Conservation (phyloP, 2,329 filamentous ascomycete species). For the Exophiala viscosa region DNA sequence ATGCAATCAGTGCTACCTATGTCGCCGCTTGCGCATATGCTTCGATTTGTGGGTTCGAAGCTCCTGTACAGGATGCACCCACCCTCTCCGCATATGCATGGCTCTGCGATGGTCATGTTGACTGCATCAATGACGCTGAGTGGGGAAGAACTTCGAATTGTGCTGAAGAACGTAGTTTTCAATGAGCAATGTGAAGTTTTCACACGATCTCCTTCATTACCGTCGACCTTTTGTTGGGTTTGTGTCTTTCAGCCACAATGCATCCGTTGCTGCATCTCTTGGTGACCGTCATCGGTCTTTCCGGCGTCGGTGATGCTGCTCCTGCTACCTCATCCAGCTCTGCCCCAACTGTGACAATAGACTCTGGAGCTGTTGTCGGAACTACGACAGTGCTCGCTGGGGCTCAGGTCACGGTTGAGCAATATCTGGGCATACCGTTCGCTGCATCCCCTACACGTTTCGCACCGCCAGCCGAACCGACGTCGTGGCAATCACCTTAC, state of each 20-base stretch:
- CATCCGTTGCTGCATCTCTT: background rate
- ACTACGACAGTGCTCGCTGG: slow-evolving; percentile 29
- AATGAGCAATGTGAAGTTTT: too few species aligned
- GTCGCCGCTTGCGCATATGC: too few species aligned
- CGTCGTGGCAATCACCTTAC: slow-evolving; percentile 22
- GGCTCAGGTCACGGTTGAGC: slow-evolving; percentile 27
- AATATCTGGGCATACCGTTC: slow-evolving; percentile 35
- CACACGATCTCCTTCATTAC: background rate
- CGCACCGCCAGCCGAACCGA: slow-evolving; percentile 24
- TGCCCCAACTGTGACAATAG: slow-evolving; percentile 28
- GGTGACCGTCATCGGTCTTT: background rate
- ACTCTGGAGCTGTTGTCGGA: slow-evolving; percentile 31
- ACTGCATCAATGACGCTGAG: too few species aligned
- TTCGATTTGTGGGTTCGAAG: too few species aligned
- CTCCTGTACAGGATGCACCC: too few species aligned
- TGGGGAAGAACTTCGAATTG: too few species aligned
- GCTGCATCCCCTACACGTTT: slow-evolving; percentile 31
- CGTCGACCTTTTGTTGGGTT: background rate
- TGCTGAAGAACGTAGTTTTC: too few species aligned
- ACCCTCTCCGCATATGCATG: too few species aligned
- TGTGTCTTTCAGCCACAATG: background rate
- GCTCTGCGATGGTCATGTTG: too few species aligned
- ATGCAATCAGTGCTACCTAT: too few species aligned
- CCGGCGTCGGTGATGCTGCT: background rate
- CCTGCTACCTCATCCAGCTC: background rate